Evolutionary conservation across 345 rosid genomes (phyloP), one percentile per base, ranked within the genome.

Genomic region (Limnanthes douglasii): DNA sequence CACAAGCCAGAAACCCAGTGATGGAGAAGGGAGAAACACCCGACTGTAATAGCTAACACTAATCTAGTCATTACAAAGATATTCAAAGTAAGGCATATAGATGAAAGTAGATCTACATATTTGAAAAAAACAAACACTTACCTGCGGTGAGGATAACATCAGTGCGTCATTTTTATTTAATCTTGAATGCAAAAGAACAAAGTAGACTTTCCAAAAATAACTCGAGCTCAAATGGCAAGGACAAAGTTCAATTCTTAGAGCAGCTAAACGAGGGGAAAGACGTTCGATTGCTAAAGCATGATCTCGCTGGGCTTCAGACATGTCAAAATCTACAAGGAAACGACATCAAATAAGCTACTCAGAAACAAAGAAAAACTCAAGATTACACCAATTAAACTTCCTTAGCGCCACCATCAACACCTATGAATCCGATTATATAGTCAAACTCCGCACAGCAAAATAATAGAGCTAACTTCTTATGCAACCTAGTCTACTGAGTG

Each of bases 181-280:
- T 53, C 86, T 64, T 8, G 99, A 94, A 48, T 61, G 88, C 51
- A 85, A 46, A 64, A 90, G 94, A 11, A 85, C 80, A 50, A 81
- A 90, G 55, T 85, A 92, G 23, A 92, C 78, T 70, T 80, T 92
- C 96, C 99, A 92, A 60, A 92, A 85, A 75, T 84, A 67, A 54
- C 57, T 68, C 24, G 75, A 93, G 45, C 65, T 80, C 96, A 85
- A 80, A 66, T 73, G 74, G 46, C 79, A 78, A 0, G 96, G 94
- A 53, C 99, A 90, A 46, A 90, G 75, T 31, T 84, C 94, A 38
- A 80, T 63, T 61, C 96, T 69, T 1, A 85, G 60, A 29, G 83
- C 88, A 49, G 80, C 78, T 56, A 90, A 59, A 61, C 83, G 69
- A 3, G 93, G 88, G 19, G 82, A 72, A 31, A 75, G 77, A 40